Evolutionary conservation across 805 yeast species (phyloP).

Genomic region (Yamadazyma kitorensis): DNA sequence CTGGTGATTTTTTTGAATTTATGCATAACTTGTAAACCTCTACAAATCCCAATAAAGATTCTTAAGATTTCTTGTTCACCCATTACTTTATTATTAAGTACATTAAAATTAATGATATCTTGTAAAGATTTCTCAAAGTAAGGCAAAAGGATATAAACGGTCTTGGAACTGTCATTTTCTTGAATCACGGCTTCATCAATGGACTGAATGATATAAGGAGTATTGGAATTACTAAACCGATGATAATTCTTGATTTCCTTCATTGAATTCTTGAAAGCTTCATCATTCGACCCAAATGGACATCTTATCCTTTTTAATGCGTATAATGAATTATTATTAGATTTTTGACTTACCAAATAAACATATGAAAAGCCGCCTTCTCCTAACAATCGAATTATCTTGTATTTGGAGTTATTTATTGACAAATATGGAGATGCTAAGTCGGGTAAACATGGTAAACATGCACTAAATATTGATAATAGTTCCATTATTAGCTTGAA

Average conservation of each 20-base stretch:
- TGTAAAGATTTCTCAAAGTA: conserved; percentile 72
- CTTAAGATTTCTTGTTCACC: conserved; percentile 63
- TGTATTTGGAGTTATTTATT: conserved; percentile 61
- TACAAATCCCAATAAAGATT: conserved; percentile 64
- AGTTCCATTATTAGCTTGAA: too few species aligned
- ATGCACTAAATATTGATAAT: conserved; percentile 21
- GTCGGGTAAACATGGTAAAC: conserved; percentile 47
- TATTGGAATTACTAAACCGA: conserved; percentile 52
- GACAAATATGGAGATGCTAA: conserved; percentile 51
- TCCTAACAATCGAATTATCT: conserved; percentile 70
- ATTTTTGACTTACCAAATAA: conserved; percentile 60
- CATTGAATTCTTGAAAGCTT: conserved; percentile 59
- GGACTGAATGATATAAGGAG: conserved; percentile 65
- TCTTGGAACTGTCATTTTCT: conserved; percentile 76
- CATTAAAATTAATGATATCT: conserved; percentile 67
- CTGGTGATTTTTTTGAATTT: conserved; percentile 38
- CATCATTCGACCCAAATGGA: conserved; percentile 78
- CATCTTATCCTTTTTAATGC: conserved; percentile 87
- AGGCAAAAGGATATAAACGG: conserved; percentile 78
- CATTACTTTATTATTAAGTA: conserved; percentile 51
- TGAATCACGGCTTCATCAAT: conserved; percentile 70
- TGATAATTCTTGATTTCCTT: conserved; percentile 74
- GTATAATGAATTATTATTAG: conserved; percentile 45
- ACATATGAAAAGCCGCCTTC: conserved; percentile 91
- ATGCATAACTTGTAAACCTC: conserved; percentile 79